Base-by-base conservation (phyloP, 345 rosid genomes). In the Dipteronia dyeriana region DNA sequence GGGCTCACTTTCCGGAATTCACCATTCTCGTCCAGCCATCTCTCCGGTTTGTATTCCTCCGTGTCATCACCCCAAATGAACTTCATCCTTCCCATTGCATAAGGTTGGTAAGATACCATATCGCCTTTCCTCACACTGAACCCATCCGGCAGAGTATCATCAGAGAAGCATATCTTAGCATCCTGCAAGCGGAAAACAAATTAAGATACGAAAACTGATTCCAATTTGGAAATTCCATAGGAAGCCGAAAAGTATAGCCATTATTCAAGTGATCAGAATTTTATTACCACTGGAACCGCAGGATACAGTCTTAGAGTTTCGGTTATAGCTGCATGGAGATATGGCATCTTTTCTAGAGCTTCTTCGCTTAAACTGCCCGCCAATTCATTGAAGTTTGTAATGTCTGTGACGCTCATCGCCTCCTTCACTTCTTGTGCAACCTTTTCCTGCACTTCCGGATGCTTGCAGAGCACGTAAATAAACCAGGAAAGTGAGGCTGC, bases 11-110 rank as follows among this genome's bases (percentile, higher is more conserved):
- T 82, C 70, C 25, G 85, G 76, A 87, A 86, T 25, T 63, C 10
- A 29, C 91, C 92, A 56, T 85, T 79, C 67, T 83, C 80, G 67
- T 85, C 68, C 4, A 88, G 82, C 91, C 91, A 88, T 81, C 94
- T 86, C 68, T 90, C 84, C 13, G 90, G 92, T 73, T 67, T 75
- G 76, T 84, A 90, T 43, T 81, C 84, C 73, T 82, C 84, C 8
- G 87, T 87, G 66, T 87, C 86, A 34, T 87, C 84, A 4, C 92
- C 91, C 89, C 89, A 87, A 49, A 87, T 82, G 80, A 83, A 86
- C 74, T 83, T 85, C 94, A 90, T 90, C 80, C 94, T 83, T 16
- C 94, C 91, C 91, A 87, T 90, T 14, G 89, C 94, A 82, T 88
- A 90, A 3, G 94, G 84, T 54, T 81, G 86, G 80, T 84, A 90